A percentile compares a stretch with the other conserved stretches of the same genome.
phyloP scores from a whole-genome alignment of 139 green algal genomes.

The Closterium sp. region DNA sequence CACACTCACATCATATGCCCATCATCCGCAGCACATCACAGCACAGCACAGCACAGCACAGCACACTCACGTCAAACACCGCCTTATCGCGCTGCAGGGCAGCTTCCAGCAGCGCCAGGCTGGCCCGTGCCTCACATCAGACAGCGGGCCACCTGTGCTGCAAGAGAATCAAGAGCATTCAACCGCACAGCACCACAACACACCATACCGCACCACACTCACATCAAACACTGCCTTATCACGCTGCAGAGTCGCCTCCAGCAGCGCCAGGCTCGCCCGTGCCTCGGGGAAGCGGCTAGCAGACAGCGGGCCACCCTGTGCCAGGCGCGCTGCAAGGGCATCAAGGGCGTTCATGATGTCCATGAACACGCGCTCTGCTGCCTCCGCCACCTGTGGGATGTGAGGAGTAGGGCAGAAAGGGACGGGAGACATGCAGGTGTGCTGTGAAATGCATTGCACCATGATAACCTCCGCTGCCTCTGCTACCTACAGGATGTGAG shows the following conservation, averaged over 20 bases:
- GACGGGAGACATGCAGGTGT: background rate
- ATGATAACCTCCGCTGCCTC: background rate
- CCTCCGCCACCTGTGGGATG: constrained; percentile 1
- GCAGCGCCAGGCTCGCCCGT: background rate
- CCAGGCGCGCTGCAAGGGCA: constrained; percentile 9
- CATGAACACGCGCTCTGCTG: constrained; percentile 24
- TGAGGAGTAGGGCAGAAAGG: background rate
- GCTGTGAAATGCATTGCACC: background rate
- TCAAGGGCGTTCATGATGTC: constrained; percentile 23
- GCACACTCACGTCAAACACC: background rate
- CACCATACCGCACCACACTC: background rate
- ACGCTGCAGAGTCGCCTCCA: background rate
- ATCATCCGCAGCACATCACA: no score
- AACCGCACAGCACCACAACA: background rate
- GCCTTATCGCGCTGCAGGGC: background rate
- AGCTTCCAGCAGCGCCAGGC: constrained; percentile 2
- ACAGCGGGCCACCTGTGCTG: background rate
- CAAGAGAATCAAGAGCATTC: constrained; percentile 9
- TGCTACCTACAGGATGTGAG: background rate
- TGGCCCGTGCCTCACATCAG: background rate
- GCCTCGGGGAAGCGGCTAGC: constrained; percentile 2
- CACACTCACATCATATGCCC: no score
- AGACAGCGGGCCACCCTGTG: background rate
- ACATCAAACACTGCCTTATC: constrained; percentile 7
- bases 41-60: no score